Conservation (phyloP, 495 filamentous ascomycete genomes). For the Entonaema liquescens region DNA sequence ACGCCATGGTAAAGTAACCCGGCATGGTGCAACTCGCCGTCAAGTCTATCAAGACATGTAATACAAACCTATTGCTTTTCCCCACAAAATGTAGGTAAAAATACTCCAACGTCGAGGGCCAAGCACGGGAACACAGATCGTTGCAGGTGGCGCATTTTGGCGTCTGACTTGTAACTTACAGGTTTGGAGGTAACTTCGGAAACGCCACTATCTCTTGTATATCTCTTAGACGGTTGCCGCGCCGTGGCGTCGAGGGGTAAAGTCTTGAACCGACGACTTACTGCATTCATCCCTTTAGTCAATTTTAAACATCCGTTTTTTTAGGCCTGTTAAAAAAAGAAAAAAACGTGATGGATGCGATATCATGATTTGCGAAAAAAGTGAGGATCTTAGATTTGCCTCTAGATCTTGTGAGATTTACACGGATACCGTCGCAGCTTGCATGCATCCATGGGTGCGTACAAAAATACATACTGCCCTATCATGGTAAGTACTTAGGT, state of each 20-base stretch:
- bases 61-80: background rate
- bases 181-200: background rate
- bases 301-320: background rate
- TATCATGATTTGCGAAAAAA: conserved; percentile 8
- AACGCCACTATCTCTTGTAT: background rate
- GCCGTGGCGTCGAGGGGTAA: background rate
- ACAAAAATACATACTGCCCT: background rate
- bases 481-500: background rate
- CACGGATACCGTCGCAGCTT: background rate
- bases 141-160: background rate
- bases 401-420: conserved; percentile 7
- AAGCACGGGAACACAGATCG: background rate
- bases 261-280: background rate
- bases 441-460: background rate
- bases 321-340: background rate
- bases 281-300: background rate
- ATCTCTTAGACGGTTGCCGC: no score
- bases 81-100: background rate
- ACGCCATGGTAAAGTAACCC: background rate
- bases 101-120: background rate
- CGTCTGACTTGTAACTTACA: background rate
- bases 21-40: background rate
- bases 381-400: conserved; percentile 12
- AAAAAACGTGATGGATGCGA: conserved; percentile 13
- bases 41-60: background rate